Evolutionary conservation across 371 early-diverging fungal species (phyloP), one percentile per base, ranked within the genome.

Genomic region (Mortierella sp.): DNA sequence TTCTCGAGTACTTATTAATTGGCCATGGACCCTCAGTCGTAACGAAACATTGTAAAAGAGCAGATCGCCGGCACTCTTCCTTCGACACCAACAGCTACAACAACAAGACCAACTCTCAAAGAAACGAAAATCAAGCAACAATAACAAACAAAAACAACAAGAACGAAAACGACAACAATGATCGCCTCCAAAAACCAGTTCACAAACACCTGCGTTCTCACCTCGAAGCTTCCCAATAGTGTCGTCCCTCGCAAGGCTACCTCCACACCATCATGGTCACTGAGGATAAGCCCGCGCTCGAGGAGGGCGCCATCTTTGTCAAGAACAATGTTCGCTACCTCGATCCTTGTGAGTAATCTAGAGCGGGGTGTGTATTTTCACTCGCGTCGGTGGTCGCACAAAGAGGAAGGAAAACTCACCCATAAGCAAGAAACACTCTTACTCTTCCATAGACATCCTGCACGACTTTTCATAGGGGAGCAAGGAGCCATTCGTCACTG

Each of bases 241-340:
- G 74, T 77, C n/a, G 69, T 82, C 0, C 82, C 87, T 28, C 79
- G 75, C 73, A 75, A 69, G 53, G 53, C 28, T 80, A 82, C 72
- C 82, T 81, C 61, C 75, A 74, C 28, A 71, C 82, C 24, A 71
- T 75, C 43, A 54, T 67, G 5, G 13, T 72, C 11, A 73, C 57
- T 4, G 77, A 78, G 26, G 70, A 78, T 28, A 76, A 74, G 21
- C 83, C 82, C 16, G 71, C 46, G 19, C 83, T 86, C 71, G 59
- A 80, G 72, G 77, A 81, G n/a, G 64, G 80, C 75, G 79, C 82
- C 54, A 69, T 85, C 74, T 85, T 85, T 57, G 82, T 88, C 61
- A 84, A 88, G 83, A 88, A 87, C 76, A 75, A 83, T 37, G 75
- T 80, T 43, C 79, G 85, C 54, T 78, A 79, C 26, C 55, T 78